Evolutionary conservation across 2,329 filamentous ascomycete species (phyloP), one percentile per base, ranked within the genome.

Genomic region (Sphaerulina vaccinii): DNA sequence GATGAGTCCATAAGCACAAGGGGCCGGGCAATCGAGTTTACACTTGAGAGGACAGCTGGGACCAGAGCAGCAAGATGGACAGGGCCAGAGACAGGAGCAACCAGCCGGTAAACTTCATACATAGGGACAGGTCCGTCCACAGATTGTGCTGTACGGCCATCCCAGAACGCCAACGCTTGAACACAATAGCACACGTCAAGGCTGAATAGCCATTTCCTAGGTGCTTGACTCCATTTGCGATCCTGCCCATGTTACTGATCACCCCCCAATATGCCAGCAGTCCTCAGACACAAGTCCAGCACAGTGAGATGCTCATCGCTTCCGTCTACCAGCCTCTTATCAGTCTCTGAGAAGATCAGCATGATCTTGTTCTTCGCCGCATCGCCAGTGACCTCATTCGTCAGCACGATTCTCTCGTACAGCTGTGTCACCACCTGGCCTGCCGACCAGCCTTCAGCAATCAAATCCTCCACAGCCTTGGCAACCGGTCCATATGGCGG

Each of bases 381-480:
- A 65, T 96, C 90, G 0, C 84, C 82, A 19, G 96, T 85, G 6
- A 84, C 79, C 69, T 97, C 93, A 65, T 96, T 90, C 66, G 83
- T 88, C 16, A 70, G 52, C 22, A 96, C 81, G 32, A 97, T 75
- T 21, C 81, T 77, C 70, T 93, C 87, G 66, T 96, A 97, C 36
- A 96, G 75, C 79, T 96, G 90, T 15, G 81, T 76, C 32, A 97
- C 79, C 21, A 96, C 82, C 71, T 97, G 93, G 5, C 85, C 84
- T 19, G 92, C 93, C 69, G 91, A 96, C 92, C 93, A 99, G 7
- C 93, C 93, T 73, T 97, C 93, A 0, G 92, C 92, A 40, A 97
- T 85, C 77, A 99, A 84, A 59, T 96, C 87, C 63, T 91, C 88
- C 4, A 97, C 87, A 5, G 89, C 85, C 59, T 83, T 84, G 0